Percentiles rank a stretch among this genome's conserved stretches.
phyloP scores from a whole-genome alignment of 2,329 filamentous ascomycete species.

The Chrysosporium keratinophilum region DNA sequence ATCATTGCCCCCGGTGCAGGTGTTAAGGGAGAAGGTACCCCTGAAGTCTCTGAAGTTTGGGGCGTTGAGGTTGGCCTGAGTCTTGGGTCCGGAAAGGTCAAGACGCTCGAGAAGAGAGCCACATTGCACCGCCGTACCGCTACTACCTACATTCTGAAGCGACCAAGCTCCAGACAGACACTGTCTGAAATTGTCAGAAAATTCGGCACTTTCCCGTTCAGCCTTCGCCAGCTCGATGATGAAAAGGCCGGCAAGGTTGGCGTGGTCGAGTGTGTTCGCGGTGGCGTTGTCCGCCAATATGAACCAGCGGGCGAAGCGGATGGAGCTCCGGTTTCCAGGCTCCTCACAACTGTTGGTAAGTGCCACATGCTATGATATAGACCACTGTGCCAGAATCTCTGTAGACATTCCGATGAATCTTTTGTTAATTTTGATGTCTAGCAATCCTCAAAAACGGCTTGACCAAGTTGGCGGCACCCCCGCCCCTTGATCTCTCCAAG shows the following conservation, averaged over 20 bases:
- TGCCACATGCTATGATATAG: constrained; percentile 20
- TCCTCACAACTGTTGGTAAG: constrained; percentile 89
- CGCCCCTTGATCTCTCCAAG: constrained; percentile 65
- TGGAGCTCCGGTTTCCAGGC: constrained; percentile 67
- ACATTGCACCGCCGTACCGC: constrained; percentile 89
- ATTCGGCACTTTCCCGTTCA: constrained; percentile 97
- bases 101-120: constrained; percentile 74
- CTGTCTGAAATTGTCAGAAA: constrained; percentile 93
- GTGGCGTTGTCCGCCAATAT: constrained; percentile 87
- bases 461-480: constrained; percentile 69
- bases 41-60: constrained; percentile 90
- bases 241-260: constrained; percentile 93
- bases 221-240: constrained; percentile 88
- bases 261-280: constrained; percentile 89
- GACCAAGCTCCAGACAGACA: constrained; percentile 82
- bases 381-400: neutral
- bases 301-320: constrained; percentile 95
- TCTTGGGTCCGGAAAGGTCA: constrained; percentile 86
- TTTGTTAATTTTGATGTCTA: constrained; percentile 32
- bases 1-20: constrained; percentile 72
- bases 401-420: neutral
- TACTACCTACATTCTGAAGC: constrained; percentile 87
- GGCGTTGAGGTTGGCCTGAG: constrained; percentile 93
- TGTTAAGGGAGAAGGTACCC: constrained; percentile 78
- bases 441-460: constrained; percentile 97